These are phyloP conservation scores for Populus euphratica DNA, from an alignment of 345 rosid genomes.

Conservation along the genomic window DNA sequence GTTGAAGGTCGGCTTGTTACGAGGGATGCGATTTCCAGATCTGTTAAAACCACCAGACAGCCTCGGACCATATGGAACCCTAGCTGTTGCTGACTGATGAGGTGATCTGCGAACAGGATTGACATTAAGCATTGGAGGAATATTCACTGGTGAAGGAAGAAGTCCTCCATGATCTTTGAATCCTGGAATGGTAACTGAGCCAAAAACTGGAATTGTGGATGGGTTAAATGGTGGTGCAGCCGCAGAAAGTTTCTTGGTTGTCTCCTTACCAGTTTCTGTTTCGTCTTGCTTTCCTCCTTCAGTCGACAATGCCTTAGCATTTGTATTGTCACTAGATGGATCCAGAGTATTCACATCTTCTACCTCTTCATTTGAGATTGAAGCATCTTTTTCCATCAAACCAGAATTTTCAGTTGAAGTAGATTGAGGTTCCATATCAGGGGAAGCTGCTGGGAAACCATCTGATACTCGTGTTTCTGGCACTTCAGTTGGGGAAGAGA, in stretches of 20 bases:
- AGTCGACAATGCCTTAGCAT: slow-evolving; percentile 31
- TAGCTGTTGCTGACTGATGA: slow-evolving; percentile 88
- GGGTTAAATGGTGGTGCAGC: slow-evolving; percentile 97
- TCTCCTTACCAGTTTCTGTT: slow-evolving; percentile 61
- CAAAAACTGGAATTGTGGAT: slow-evolving; percentile 66
- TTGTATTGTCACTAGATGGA: slow-evolving; percentile 31
- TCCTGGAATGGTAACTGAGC: slow-evolving; percentile 66
- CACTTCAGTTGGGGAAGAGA: slow-evolving; percentile 23
- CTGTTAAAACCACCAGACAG: slow-evolving; percentile 82
- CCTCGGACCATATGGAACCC: slow-evolving; percentile 98
- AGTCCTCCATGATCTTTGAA: slow-evolving; percentile 82
- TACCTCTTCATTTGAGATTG: slow-evolving; percentile 30
- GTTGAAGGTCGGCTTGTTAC: slow-evolving; percentile 60
- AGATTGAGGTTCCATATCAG: slow-evolving; percentile 26
- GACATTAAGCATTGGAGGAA: slow-evolving; percentile 73
- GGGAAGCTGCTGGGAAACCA: slow-evolving; percentile 27
- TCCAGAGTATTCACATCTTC: slow-evolving; percentile 35
- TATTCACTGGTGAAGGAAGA: slow-evolving; percentile 84
- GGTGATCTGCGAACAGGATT: slow-evolving; percentile 76
- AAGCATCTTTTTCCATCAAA: slow-evolving; percentile 32
- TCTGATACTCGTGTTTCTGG: slow-evolving; percentile 23
- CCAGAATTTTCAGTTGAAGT: slow-evolving; percentile 26
- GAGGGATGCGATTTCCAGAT: slow-evolving; percentile 63
- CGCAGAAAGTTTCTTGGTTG: slow-evolving; percentile 84
- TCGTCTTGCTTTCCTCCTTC: slow-evolving; percentile 65